A percentile compares a stretch with the other conserved stretches of the same genome.
These are phyloP conservation scores for Fragaria iinumae DNA, from an alignment of 306 rosid species.

Conservation along the genomic window DNA sequence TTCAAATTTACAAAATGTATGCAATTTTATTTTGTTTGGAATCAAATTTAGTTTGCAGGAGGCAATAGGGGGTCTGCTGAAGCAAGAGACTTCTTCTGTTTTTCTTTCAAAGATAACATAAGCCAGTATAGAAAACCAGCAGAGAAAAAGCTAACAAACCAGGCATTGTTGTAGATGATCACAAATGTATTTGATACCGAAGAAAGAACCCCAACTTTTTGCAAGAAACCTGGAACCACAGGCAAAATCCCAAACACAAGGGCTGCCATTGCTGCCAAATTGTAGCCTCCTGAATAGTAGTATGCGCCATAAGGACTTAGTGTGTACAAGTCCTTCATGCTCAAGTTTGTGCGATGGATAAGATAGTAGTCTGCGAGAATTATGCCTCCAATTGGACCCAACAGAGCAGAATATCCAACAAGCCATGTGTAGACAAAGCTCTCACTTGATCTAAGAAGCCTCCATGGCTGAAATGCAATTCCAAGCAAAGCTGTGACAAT, in stretches of 20 bases:
- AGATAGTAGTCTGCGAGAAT: slow-evolving; percentile 74
- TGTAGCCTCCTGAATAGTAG: slow-evolving; percentile 60
- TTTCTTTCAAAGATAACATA: slow-evolving; percentile 42
- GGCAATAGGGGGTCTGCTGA: slow-evolving; percentile 34
- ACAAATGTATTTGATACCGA: slow-evolving; percentile 43
- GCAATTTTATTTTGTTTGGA: not conserved
- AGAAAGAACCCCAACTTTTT: slow-evolving; percentile 51
- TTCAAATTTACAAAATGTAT: not conserved
- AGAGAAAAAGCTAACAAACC: slow-evolving; percentile 82
- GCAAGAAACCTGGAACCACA: slow-evolving; percentile 79
- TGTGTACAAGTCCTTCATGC: slow-evolving; percentile 63
- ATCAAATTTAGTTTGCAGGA: slow-evolving; percentile 16
- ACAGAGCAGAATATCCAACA: slow-evolving; percentile 79
- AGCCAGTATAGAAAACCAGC: slow-evolving; percentile 68
- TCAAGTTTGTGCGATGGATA: slow-evolving; percentile 34
- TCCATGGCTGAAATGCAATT: slow-evolving; percentile 86
- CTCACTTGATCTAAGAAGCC: slow-evolving; percentile 85
- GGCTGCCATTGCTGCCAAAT: slow-evolving; percentile 66
- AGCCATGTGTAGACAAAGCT: slow-evolving; percentile 91
- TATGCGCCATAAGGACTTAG: slow-evolving; percentile 57
- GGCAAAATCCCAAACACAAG: slow-evolving; percentile 68
- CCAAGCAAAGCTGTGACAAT: slow-evolving; percentile 73
- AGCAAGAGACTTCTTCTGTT: slow-evolving; percentile 14
- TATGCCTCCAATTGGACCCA: slow-evolving; percentile 88
- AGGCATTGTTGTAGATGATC: slow-evolving; percentile 76